Evolutionary conservation across 2,329 filamentous ascomycete species (phyloP).

Genomic region (Sordariomycetes sp.): DNA sequence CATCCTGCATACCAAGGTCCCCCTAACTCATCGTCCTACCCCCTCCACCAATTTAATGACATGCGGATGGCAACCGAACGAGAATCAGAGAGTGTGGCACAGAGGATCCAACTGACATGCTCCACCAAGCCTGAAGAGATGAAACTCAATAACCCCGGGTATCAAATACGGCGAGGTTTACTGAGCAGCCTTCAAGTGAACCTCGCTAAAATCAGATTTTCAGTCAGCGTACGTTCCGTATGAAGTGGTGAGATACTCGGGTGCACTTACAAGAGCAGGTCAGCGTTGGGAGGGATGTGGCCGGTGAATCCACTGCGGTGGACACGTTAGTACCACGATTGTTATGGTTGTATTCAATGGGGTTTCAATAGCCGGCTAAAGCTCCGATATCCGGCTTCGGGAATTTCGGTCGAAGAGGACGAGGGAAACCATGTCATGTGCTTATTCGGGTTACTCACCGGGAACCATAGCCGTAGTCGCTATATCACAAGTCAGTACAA

Average conservation of each 20-base stretch:
- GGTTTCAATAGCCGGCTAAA: not conserved
- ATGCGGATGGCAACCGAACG: not conserved
- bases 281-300: slow-evolving; percentile 64
- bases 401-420: not conserved
- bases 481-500: slow-evolving; percentile 14
- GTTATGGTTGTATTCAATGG: not conserved
- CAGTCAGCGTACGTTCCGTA: not conserved
- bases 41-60: not conserved
- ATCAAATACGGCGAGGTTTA: slow-evolving; percentile 13
- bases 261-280: slow-evolving; percentile 70
- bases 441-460: slow-evolving; percentile 30
- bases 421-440: not conserved
- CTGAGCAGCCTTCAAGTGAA: slow-evolving; percentile 56
- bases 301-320: slow-evolving; percentile 61
- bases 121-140: not conserved
- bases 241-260: not conserved
- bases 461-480: slow-evolving; percentile 55
- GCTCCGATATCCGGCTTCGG: not conserved
- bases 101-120: not conserved
- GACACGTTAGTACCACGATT: not conserved
- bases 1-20: not conserved
- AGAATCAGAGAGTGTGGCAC: not conserved
- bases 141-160: not conserved
- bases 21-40: not conserved
- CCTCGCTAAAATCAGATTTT: slow-evolving; percentile 38